Base-by-base conservation (phyloP, 2,329 filamentous ascomycete genomes). In the Fusarium luffae region DNA sequence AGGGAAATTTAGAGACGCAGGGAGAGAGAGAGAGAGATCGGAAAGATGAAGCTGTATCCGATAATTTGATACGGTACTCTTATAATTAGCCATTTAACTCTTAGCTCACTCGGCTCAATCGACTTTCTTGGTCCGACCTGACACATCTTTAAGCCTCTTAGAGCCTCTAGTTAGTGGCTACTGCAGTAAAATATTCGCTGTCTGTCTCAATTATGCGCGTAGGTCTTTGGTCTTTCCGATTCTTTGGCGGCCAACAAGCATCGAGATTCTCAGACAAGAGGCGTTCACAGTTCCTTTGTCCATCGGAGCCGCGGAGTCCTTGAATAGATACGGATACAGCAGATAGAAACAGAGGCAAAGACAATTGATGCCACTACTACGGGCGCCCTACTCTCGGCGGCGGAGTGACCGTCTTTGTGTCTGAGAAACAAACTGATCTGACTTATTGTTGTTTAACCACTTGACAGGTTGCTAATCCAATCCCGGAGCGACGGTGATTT, bases 191-290 rank as follows among this genome's bases (percentile, higher is more conserved):
- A 52, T 70, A 65, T 64, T 75, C 67, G 54, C 56, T 74, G 71
- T 75, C 68, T 74, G 73, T 75, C 73, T 74, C 71, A 74, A 73
- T 67, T 44, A 56, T 46, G 52, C 56, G 49, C 48, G 56, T 70
- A 74, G 62, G 57, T 60, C 71, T 62, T 58, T 66, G 59, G 50
- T 41, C 46, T 48, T 60, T 70, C 70, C 54, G 66, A 63, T 44
- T n/a, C 30, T 48, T 47, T 54, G 59, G 61, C 25, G 59, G 28
- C 56, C 49, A 71, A 57, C 59, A 48, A 67, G 59, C 63, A 54
- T 69, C 54, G 28, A 66, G 51, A 57, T 57, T 61, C 44, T 65
- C 51, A 68, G 64, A 71, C 64, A 66, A 66, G 54, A 69, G 60
- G 65, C 60, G 47, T 63, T 34, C 52, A 66, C 37, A 27, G 41